These are phyloP conservation scores for Emergomyces africanus DNA, from an alignment of 2,329 filamentous ascomycete genomes.

Conservation along the genomic window DNA sequence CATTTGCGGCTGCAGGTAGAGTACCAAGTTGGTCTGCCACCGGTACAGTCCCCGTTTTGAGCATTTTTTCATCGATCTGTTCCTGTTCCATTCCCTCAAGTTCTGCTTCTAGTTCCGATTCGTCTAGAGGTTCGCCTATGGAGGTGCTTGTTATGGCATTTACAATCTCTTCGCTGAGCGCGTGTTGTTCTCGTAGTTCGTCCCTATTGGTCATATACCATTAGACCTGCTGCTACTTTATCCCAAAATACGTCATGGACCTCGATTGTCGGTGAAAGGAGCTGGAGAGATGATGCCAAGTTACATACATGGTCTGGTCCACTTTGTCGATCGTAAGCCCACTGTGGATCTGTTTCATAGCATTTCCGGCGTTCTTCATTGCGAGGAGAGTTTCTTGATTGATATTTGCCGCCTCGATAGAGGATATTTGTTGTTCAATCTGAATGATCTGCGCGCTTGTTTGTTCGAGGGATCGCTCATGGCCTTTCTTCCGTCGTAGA, in stretches of 20 bases:
- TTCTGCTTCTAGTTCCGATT: conserved; percentile 74
- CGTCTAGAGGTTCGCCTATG: conserved; percentile 61
- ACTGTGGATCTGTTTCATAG: conserved; percentile 88
- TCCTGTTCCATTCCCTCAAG: conserved; percentile 82
- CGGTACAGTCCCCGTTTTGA: conserved; percentile 75
- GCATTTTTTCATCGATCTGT: conserved; percentile 83
- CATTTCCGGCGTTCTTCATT: conserved; percentile 80
- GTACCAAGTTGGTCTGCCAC: conserved; percentile 64
- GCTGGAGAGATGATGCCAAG: not conserved
- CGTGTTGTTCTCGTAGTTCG: conserved; percentile 79
- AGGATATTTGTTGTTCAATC: conserved; percentile 88
- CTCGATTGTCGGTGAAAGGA: too few species aligned
- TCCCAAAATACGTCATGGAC: not conserved
- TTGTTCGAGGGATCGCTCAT: conserved; percentile 84
- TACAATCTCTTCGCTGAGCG: conserved; percentile 84
- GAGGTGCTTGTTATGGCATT: conserved; percentile 64
- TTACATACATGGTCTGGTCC: conserved; percentile 77
- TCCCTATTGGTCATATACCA: conserved; percentile 47
- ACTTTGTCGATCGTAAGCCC: conserved; percentile 89
- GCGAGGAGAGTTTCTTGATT: conserved; percentile 91
- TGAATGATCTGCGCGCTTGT: conserved; percentile 82
- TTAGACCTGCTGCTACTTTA: not conserved
- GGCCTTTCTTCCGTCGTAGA: conserved; percentile 83
- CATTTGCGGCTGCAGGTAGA: conserved; percentile 61
- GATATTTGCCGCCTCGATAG: conserved; percentile 96